phyloP scores from a whole-genome alignment of 78 protist genomes.

The Anaeramoeba ignava region DNA sequence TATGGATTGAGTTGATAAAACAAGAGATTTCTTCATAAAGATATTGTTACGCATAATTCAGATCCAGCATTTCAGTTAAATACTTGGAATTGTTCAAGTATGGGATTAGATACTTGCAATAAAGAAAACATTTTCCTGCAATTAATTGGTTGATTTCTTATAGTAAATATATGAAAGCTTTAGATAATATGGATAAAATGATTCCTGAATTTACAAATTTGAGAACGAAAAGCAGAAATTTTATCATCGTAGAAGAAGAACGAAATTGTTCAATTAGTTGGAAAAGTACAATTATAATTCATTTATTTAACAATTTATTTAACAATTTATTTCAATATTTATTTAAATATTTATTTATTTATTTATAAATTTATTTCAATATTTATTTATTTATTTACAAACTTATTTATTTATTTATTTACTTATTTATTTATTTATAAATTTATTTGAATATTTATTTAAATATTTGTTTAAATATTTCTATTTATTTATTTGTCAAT shows the following conservation, averaged over 20 bases:
- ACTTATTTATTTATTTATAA: no score
- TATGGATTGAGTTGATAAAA: no score
- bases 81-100: conserved; percentile 96
- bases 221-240: conserved; percentile 41
- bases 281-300: conserved; percentile 33
- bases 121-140: conserved; percentile 99
- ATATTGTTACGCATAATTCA: no score
- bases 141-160: conserved; percentile 91
- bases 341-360: no score
- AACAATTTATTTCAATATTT: no score
- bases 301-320: not conserved
- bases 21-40: no score
- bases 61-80: conserved; percentile 97
- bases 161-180: conserved; percentile 55
- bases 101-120: conserved; percentile 96
- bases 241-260: conserved; percentile 92
- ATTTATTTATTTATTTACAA: no score
- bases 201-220: conserved; percentile 67
- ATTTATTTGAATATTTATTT: no score
- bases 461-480: no score
- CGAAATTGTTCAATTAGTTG: conserved; percentile 99
- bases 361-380: no score
- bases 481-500: no score
- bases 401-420: no score
- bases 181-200: conserved; percentile 63